Evolutionary conservation across 2,329 filamentous ascomycete genomes (phyloP).

Genomic region (Trichoderma gracile): DNA sequence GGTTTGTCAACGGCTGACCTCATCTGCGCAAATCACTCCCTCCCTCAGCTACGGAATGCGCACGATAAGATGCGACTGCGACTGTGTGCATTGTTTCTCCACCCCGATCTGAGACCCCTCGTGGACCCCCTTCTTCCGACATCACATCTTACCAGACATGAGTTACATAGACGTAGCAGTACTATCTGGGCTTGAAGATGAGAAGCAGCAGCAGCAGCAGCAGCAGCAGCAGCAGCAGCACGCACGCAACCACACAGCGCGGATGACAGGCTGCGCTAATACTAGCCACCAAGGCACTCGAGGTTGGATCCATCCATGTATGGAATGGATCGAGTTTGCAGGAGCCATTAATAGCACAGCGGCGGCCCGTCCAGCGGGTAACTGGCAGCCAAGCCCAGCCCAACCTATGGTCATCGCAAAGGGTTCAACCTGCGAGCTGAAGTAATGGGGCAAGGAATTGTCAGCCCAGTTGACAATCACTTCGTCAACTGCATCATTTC

Average conservation of each 20-base stretch:
- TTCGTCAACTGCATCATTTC: neutral
- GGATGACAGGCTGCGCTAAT: slow-evolving; percentile 4
- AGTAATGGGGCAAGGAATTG: neutral
- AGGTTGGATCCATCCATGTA: neutral
- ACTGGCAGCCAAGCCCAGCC: neutral
- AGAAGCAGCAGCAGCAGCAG: neutral
- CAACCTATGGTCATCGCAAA: neutral
- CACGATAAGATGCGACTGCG: neutral
- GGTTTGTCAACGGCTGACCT: no score
- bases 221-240: neutral
- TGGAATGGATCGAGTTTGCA: neutral
- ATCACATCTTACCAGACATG: slow-evolving; percentile 12
- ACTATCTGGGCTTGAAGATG: neutral
- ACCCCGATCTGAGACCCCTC: neutral
- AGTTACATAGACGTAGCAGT: no score
- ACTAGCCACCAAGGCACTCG: neutral
- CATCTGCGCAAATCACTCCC: no score
- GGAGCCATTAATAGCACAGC: slow-evolving; percentile 14
- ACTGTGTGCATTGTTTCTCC: no score
- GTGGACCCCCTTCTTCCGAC: neutral
- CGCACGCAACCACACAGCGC: slow-evolving; percentile 1
- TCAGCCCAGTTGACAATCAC: slow-evolving; percentile 8
- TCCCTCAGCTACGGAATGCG: neutral
- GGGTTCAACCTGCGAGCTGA: slow-evolving; percentile 5
- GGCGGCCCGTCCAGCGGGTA: slow-evolving; percentile 23